Evolutionary conservation across 1,284 basidiomycete species (phyloP).

Genomic region (Ceratobasidium sp.): DNA sequence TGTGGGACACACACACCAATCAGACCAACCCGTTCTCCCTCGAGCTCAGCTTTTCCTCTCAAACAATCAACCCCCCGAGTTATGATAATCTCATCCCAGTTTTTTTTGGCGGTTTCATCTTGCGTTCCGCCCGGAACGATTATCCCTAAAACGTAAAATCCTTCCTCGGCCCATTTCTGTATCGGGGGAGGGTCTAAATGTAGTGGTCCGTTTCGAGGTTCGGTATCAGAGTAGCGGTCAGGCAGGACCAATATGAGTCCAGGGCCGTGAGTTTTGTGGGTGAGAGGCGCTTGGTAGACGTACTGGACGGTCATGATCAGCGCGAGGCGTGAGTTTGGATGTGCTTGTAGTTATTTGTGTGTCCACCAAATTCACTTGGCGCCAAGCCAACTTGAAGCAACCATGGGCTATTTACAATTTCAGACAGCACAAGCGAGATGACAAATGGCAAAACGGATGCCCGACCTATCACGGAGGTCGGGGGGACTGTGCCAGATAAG

Average conservation of each 20-base stretch:
- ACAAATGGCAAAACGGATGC: no score
- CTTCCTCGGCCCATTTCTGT: slow-evolving; percentile 43
- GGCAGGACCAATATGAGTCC: slow-evolving; percentile 29
- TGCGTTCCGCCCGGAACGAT: not conserved
- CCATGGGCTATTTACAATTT: no score
- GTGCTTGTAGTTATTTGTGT: not conserved
- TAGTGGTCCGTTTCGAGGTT: not conserved
- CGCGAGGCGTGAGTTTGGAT: not conserved
- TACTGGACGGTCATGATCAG: slow-evolving; percentile 23
- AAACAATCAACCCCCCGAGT: not conserved
- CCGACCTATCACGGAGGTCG: no score
- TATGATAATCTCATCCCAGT: not conserved
- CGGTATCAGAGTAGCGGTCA: not conserved
- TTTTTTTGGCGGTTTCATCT: not conserved
- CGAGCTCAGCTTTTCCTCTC: not conserved
- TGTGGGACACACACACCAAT: slow-evolving; percentile 10
- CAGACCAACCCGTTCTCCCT: slow-evolving; percentile 22
- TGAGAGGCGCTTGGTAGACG: slow-evolving; percentile 33
- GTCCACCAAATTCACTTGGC: not conserved
- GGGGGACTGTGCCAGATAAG: no score
- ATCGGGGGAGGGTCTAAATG: slow-evolving; percentile 30
- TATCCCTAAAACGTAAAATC: slow-evolving; percentile 27
- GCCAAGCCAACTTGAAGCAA: no score
- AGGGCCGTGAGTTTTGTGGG: slow-evolving; percentile 15
- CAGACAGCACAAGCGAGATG: no score